Evolutionary conservation across 345 rosid species (phyloP), one percentile per base, ranked within the genome.

Genomic region (Populus alba): DNA sequence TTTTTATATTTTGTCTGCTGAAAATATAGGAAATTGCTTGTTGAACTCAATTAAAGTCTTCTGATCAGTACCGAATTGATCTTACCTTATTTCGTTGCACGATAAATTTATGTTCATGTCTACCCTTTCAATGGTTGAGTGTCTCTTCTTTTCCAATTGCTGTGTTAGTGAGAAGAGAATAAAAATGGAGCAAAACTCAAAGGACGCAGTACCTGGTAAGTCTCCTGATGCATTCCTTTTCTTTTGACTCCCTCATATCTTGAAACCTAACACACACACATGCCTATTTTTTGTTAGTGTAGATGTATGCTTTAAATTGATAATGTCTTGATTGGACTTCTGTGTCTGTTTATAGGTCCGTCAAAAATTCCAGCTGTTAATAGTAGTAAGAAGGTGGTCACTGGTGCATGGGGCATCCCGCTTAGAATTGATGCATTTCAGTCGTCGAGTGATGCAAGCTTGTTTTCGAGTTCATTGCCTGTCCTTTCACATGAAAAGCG

Each of bases 381-480:
- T 79, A 59, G 76, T 23, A 65, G 89, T 72, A 78, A 75, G 77
- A 83, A 76, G 70, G 75, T 68, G 53, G 86, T 81, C 68, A 81
- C 80, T 81, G 81, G 85, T 82, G 85, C 86, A 41, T 89, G 93
- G 91, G 93, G 89, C 39, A 83, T 86, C 68, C 84, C 87, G 18
- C 73, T 35, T 35, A 86, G 88, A 77, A 79, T 76, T 45, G 78
- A 61, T 41, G 61, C 80, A 69, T 78, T 78, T 83, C 84, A 77
- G 71, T 77, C 92, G 20, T 83, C 93, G 23, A 84, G 66, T 78
- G 97, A 95, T 84, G 90, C 92, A 66, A 79, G 90, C 86, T 76
- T 95, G 81, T 95, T 95, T 84, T 95, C 98, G 15, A 86, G 87
- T 83, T 95, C 98, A 17, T 75, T 95, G 76, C 98, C 97, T 38